A percentile compares a stretch with the other conserved stretches of the same genome.
Conservation (phyloP, 768 basidiomycete species). For the Thelephora aurantiotincta region DNA sequence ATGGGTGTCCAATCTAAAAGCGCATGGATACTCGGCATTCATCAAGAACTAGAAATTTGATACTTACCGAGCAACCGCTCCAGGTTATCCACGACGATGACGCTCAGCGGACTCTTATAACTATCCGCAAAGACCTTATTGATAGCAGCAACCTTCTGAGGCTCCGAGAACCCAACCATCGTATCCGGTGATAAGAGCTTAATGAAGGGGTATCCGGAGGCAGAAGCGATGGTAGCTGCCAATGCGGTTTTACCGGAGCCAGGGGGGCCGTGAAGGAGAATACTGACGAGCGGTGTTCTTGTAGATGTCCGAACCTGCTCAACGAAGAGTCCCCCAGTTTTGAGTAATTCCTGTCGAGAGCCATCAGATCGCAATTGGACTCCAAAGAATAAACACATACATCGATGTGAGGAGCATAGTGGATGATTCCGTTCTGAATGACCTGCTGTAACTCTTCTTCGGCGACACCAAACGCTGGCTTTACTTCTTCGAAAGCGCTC, state of each 20-base stretch:
- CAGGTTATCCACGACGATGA: slow-evolving; percentile 89
- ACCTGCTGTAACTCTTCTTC: slow-evolving; percentile 91
- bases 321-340: slow-evolving; percentile 77
- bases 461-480: slow-evolving; percentile 93
- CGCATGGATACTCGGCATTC: too few relatives aligned
- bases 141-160: slow-evolving; percentile 82
- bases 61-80: slow-evolving; percentile 79
- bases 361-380: not conserved
- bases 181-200: slow-evolving; percentile 91
- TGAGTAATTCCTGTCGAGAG: slow-evolving; percentile 56
- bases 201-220: slow-evolving; percentile 94
- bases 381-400: slow-evolving; percentile 30
- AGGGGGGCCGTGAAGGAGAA: slow-evolving; percentile 79
- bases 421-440: slow-evolving; percentile 94
- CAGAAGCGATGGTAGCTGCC: slow-evolving; percentile 86
- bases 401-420: slow-evolving; percentile 61
- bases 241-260: slow-evolving; percentile 92
- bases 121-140: slow-evolving; percentile 90
- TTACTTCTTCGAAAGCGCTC: slow-evolving; percentile 85
- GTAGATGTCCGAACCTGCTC: slow-evolving; percentile 88
- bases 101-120: slow-evolving; percentile 94
- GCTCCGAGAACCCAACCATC: slow-evolving; percentile 94
- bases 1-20: slow-evolving; percentile 86
- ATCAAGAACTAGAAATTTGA: not conserved
- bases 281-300: slow-evolving; percentile 82